Base-by-base conservation (phyloP, 306 rosid genomes). In the Cicer judaicum region DNA sequence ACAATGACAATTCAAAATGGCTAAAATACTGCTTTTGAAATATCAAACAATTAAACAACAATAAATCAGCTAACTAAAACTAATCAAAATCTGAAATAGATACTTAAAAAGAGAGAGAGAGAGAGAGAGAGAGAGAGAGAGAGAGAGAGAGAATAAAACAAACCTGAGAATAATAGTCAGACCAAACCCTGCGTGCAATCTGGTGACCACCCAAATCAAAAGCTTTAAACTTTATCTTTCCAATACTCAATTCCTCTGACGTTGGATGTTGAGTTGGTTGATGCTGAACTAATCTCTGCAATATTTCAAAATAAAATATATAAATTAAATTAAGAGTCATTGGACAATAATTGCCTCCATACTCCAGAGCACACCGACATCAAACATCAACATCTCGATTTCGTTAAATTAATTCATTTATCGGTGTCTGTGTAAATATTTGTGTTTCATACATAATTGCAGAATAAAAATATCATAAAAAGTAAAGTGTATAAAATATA, bases 151-250 rank as follows among this genome's bases (percentile, higher is more conserved):
- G 0, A 6, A 54, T 13, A 49, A 53, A 57, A 12, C 7, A 57
- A 64, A 91, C 97, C 97, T 89, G 70, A 39, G 97, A 84, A 13
- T 91, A 91, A 68, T 91, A 91, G 75, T 91, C 97, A 79, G 15
- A 87, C 97, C 97, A 91, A 74, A 91, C 97, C 81, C 97, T 82
- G 44, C 97, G 97, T 82, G 97, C 93, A 82, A 91, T 87, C 72
- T 81, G 92, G 77, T 89, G 97, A 3, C 97, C 97, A 41, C 97
- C 97, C 89, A 91, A 86, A 82, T 91, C 97, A 14, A 91, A 91
- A 53, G 97, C 97, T 70, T 89, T 91, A 87, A 91, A 91, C 72
- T 87, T 91, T 46, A 91, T 91, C 81, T 80, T 65, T 61, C 97
- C 97, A 0, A 91, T 91, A 81, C 89, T 86, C 85, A 91, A 72